A percentile compares a stretch with the other conserved stretches of the same genome.
Conservation (phyloP, 371 early-diverging fungal species). For the Apophysomyces elegans region DNA sequence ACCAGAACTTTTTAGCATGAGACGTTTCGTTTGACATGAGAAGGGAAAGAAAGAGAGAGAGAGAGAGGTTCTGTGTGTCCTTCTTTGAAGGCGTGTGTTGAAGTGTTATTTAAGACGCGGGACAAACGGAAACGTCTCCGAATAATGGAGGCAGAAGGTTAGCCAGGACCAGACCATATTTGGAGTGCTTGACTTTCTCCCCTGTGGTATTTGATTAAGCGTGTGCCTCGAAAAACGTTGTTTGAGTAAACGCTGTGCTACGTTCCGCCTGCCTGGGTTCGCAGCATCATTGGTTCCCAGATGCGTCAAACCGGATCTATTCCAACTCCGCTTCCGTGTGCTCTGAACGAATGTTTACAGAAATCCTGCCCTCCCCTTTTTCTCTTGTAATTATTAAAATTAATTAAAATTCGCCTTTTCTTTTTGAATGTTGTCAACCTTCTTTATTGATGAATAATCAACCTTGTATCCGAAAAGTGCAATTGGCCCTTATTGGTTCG, state of each 20-base stretch:
- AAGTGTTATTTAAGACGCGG: neutral
- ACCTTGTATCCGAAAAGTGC: too few relatives aligned
- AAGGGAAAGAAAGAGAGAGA: too few relatives aligned
- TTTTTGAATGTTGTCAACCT: too few relatives aligned
- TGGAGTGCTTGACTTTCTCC: neutral
- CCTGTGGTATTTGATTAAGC: too few relatives aligned
- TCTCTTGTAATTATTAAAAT: neutral
- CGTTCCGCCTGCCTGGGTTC: conserved; percentile 9
- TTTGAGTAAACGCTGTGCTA: neutral
- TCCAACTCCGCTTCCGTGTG: conserved; percentile 4
- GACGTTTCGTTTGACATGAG: neutral
- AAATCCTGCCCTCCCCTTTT: neutral
- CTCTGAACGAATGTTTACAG: neutral
- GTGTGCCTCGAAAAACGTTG: neutral
- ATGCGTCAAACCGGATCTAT: neutral
- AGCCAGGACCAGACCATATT: neutral
- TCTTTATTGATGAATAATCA: too few relatives aligned
- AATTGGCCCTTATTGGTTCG: too few relatives aligned
- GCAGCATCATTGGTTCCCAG: conserved; percentile 12
- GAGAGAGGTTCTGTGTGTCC: too few relatives aligned
- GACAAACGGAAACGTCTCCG: conserved; percentile 7
- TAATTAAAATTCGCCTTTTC: neutral
- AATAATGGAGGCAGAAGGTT: neutral
- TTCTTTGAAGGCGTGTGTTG: neutral
- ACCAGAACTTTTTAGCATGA: neutral